A percentile compares a stretch with the other conserved stretches of the same genome.
These are phyloP conservation scores for Moesziomyces parantarcticus DNA, from an alignment of 1,284 basidiomycete species.

Conservation along the genomic window DNA sequence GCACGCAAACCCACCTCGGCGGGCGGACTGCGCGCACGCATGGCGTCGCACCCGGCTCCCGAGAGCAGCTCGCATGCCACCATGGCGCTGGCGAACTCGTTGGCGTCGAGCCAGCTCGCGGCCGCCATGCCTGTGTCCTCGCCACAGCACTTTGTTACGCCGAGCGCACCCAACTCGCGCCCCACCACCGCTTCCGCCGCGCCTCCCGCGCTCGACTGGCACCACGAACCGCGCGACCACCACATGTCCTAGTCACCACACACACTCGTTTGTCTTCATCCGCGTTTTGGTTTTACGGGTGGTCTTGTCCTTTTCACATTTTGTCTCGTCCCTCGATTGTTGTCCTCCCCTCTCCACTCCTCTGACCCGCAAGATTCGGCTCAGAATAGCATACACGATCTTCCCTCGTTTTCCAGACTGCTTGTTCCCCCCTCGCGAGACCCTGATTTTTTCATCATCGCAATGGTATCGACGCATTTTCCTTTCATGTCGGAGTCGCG, in stretches of 20 bases:
- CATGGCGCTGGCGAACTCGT: neutral
- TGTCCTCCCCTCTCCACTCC: neutral
- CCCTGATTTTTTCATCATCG: too few species aligned
- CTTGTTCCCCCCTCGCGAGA: too few species aligned
- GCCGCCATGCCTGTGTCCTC: neutral
- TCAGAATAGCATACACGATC: neutral
- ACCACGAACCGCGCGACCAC: too few species aligned
- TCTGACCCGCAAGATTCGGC: neutral
- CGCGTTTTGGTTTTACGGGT: too few species aligned
- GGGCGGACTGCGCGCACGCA: neutral
- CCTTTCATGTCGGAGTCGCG: too few species aligned
- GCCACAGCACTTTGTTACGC: neutral
- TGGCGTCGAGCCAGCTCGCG: neutral
- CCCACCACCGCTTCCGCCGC: neutral
- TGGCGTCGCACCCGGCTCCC: neutral
- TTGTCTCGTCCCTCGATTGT: too few species aligned
- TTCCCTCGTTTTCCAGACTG: neutral
- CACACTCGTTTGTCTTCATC: neutral
- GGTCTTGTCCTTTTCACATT: neutral
- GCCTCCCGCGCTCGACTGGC: neutral
- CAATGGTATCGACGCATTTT: too few species aligned
- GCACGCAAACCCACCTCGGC: conserved; percentile 1
- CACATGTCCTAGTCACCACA: neutral
- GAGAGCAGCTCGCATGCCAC: neutral
- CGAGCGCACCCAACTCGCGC: neutral